Base-by-base conservation (phyloP, 1,284 basidiomycete genomes). In the Pascua guehoae region DNA sequence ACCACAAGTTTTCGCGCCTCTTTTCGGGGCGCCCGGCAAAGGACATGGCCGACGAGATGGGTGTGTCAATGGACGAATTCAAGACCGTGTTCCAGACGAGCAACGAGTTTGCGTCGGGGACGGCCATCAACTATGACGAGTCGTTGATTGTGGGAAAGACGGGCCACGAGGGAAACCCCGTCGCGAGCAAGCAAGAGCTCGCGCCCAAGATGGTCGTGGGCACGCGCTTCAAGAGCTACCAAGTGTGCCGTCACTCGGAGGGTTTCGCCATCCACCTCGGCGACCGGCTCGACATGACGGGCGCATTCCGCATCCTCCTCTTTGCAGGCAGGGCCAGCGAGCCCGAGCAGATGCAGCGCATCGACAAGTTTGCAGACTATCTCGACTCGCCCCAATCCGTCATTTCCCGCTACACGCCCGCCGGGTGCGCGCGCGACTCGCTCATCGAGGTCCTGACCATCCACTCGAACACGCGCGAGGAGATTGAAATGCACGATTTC, bases 241-340 rank as follows among this genome's bases (percentile, higher is more conserved):
- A 53, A 11, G 62, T 88, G 53, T 72, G 87, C 38, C 82, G 86
- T 44, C 85, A 82, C 9, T 84, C 86, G 11, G 85, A 88, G 69
- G 77, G 76, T 4, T 80, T 82, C 17, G 84, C 85, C 4, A 74
- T 83, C 48, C 83, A 89, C 56, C 77, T 90, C 32, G 87, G 88
- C 50, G 86, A 89, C 64, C 71, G 87, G 41, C 76, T 88, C 41
- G 84, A 83, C 7, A 80, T 86, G 12, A 85, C 89, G 64, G 80
- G 79, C 12, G 83, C 85, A n/a, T 89, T 88, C 80, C 87, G 88
- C 66, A 53, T 89, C 40, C 75, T 89, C 46, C 74, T 88, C 11
- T 89, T 88, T 69, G 76, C 81, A 0, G 88, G 88, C 9, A 76
- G 84, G 57, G 71, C 81, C 8, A 74, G 72, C 10, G 66, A 81